phyloP scores from a whole-genome alignment of 2,329 filamentous ascomycete genomes.

The Pseudodiploospora longispora region DNA sequence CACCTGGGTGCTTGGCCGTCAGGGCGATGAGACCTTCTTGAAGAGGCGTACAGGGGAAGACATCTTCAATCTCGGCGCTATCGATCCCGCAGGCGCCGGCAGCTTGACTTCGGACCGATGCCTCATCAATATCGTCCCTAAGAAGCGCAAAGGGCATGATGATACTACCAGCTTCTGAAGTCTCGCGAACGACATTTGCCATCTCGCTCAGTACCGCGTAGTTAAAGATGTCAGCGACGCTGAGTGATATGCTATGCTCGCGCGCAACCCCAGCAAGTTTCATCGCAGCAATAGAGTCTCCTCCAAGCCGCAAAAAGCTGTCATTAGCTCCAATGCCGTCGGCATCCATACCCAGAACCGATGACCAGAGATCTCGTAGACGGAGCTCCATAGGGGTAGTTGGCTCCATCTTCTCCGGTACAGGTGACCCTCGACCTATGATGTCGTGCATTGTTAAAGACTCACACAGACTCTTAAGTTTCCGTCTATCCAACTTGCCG shows the following conservation, averaged over 20 bases:
- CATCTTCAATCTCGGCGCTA: slow-evolving; percentile 18
- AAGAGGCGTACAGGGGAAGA: slow-evolving; percentile 28
- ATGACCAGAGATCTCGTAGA: background rate
- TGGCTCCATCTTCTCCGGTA: background rate
- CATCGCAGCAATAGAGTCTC: slow-evolving; percentile 38
- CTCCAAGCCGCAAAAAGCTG: slow-evolving; percentile 33
- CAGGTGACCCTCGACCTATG: background rate
- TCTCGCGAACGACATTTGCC: background rate
- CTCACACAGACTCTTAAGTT: slow-evolving; percentile 4
- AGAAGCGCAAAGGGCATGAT: slow-evolving; percentile 7
- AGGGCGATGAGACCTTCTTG: slow-evolving; percentile 29
- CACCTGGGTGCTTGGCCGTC: slow-evolving; percentile 13
- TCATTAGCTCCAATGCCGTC: slow-evolving; percentile 20
- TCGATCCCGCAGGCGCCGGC: background rate
- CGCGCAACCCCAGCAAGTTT: slow-evolving; percentile 29
- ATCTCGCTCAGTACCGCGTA: slow-evolving; percentile 8
- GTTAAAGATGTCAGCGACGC: slow-evolving; percentile 7
- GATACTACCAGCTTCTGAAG: background rate
- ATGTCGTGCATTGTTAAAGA: slow-evolving; percentile 4
- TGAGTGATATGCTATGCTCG: slow-evolving; percentile 8
- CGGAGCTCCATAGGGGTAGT: background rate
- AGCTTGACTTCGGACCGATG: background rate
- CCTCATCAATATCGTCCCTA: background rate
- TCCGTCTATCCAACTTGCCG: slow-evolving; percentile 11
- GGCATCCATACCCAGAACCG: background rate